Percentiles rank a stretch among this genome's conserved stretches.
These are phyloP conservation scores for Kluyveromyces sp. DNA, from an alignment of 1,139 yeast genomes.

Conservation along the genomic window DNA sequence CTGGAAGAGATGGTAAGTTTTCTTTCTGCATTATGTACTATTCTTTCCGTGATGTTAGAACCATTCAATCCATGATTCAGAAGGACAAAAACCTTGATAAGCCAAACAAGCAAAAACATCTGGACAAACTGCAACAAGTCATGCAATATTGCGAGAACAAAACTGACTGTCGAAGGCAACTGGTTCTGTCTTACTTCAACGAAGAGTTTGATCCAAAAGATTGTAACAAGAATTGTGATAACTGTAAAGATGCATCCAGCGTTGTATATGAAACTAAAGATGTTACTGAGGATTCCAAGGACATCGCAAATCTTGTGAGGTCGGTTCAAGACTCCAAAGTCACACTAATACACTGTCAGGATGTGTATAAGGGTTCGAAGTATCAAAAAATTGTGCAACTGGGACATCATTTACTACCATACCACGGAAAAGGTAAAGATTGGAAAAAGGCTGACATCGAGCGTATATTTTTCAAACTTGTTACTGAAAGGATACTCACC, in stretches of 20 bases:
- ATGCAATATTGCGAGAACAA: constrained; percentile 87
- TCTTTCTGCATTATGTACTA: constrained; percentile 82
- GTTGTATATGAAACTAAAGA: constrained; percentile 49
- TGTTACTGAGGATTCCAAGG: constrained; percentile 59
- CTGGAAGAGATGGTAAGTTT: constrained; percentile 86
- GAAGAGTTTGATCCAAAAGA: constrained; percentile 64
- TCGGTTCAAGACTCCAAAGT: constrained; percentile 53
- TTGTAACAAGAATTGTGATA: constrained; percentile 78
- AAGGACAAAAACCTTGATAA: constrained; percentile 62
- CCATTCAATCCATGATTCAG: constrained; percentile 68
- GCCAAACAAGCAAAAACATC: constrained; percentile 68
- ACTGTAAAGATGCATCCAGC: constrained; percentile 53
- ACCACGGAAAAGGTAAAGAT: constrained; percentile 65
- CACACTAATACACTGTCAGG: constrained; percentile 76
- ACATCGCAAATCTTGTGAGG: constrained; percentile 53
- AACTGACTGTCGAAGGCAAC: constrained; percentile 83
- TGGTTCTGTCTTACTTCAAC: constrained; percentile 83
- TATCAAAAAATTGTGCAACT: constrained; percentile 51
- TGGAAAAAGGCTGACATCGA: constrained; percentile 65
- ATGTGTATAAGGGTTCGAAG: constrained; percentile 72
- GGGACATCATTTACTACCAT: constrained; percentile 54
- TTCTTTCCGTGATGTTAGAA: constrained; percentile 67
- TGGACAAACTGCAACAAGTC: constrained; percentile 72
- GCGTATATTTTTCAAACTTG: constrained; percentile 70
- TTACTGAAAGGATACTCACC: constrained; percentile 58